Conservation (phyloP, 192 early-diverging fungal genomes). For the Backusella australiensis region DNA sequence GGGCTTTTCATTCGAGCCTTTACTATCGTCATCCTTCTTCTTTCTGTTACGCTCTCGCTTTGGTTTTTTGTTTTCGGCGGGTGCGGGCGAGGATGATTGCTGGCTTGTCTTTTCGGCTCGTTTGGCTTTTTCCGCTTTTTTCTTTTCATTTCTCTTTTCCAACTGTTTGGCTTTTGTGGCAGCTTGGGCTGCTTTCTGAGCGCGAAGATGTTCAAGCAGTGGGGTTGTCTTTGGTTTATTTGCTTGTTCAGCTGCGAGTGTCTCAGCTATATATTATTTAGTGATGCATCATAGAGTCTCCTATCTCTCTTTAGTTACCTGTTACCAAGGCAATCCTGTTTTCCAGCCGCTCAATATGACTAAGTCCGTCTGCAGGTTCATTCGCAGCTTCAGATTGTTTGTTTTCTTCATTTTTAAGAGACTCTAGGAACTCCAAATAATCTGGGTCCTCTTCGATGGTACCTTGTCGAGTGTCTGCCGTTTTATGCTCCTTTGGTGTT, state of each 20-base stretch:
- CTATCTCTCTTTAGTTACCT: constrained; percentile 21
- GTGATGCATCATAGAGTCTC: neutral
- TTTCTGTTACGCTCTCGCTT: constrained; percentile 9
- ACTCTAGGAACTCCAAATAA: constrained; percentile 71
- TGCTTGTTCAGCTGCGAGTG: constrained; percentile 29
- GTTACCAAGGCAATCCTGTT: constrained; percentile 31
- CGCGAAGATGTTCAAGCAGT: constrained; percentile 68
- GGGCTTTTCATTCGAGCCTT: neutral
- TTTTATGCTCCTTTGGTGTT: constrained; percentile 62
- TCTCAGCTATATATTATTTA: constrained; percentile 29
- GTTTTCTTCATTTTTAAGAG: constrained; percentile 53
- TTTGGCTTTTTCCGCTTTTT: neutral
- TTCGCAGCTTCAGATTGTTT: constrained; percentile 36
- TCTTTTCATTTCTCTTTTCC: constrained; percentile 30
- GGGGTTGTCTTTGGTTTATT: constrained; percentile 73
- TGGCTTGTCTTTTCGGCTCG: neutral
- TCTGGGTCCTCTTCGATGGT: constrained; percentile 81
- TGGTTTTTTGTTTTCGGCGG: constrained; percentile 6
- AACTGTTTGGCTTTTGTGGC: constrained; percentile 49
- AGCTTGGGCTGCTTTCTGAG: constrained; percentile 67
- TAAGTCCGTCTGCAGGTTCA: constrained; percentile 41
- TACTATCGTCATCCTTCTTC: constrained; percentile 4
- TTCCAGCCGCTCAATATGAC: constrained; percentile 49
- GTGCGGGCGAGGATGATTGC: neutral
- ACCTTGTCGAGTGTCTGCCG: constrained; percentile 65